Evolutionary conservation across 2,329 filamentous ascomycete genomes (phyloP), one percentile per base, ranked within the genome.

Genomic region (Gnomoniopsis smithogilvyi): DNA sequence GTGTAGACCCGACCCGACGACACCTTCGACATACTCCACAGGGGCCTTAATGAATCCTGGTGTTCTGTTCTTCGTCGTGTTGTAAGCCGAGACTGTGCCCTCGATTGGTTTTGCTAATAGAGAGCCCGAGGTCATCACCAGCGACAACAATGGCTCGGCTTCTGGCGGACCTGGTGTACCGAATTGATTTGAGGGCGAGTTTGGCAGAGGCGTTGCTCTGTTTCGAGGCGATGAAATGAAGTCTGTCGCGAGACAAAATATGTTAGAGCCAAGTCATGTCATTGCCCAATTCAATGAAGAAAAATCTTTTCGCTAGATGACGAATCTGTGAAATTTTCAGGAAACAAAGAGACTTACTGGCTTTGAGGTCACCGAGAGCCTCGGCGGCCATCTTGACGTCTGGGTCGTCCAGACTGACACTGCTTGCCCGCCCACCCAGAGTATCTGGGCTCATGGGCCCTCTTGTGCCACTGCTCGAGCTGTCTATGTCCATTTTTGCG

Each of bases 1-100:
- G 33, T 91, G 85, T 33, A 92, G 89, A 6, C 96, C 90, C 0
- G 86, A 90, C 15, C 91, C 90, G 33, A 96, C 90, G 0, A 91
- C 95, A 50, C 91, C 88, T 73, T 98, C 94, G 21, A 97, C 87
- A 67, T 96, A 92, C 71, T 96, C 92, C 51, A 91, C 94, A 62
- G 92, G 86, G n/a, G 90, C 90, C 72, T 91, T 92, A 26, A 62
- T 62, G 70, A 97, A 91, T 2, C 90, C 84, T 0, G 94, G 92
- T 1, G 92, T 96, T 68, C 94, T 96, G 65, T 93, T 91, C 74
- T 98, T 97, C 12, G 91, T 92, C 2, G 84, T 88, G 30, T 89
- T 88, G 71, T 98, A 98, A 1, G 91, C 91, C 1, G 90, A 92
- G 8, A 94, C 83, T 0, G 92, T 94, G 54, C 88, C 87, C 65